phyloP scores from a whole-genome alignment of 2,329 filamentous ascomycete species.

The Apiospora hydei region DNA sequence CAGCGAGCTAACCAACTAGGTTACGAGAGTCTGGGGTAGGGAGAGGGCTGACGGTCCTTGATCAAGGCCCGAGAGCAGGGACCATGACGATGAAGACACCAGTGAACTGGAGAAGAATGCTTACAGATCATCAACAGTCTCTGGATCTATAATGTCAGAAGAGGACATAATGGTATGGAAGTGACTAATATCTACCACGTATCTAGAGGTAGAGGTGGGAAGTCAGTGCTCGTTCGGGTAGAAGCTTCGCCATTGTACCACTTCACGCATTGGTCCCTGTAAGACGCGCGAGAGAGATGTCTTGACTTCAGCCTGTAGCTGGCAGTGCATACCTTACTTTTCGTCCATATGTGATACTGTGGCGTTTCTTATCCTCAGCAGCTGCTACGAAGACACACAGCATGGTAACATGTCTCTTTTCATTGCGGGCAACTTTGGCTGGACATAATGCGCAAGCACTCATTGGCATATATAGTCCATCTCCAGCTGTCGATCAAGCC shows the following conservation, averaged over 20 bases:
- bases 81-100: background rate
- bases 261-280: background rate
- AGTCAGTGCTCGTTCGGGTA: background rate
- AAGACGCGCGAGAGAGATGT: background rate
- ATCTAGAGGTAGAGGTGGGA: background rate
- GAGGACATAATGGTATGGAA: background rate
- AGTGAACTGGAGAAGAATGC: background rate
- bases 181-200: background rate
- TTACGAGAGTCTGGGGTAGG: background rate
- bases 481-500: background rate
- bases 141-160: background rate
- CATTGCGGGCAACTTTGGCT: background rate
- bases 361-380: background rate
- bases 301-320: background rate
- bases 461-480: background rate
- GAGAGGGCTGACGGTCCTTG: slow-evolving; percentile 9
- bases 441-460: too few relatives aligned
- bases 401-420: background rate
- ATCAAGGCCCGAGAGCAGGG: slow-evolving; percentile 16
- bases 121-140: background rate
- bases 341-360: background rate
- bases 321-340: background rate
- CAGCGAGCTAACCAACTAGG: background rate
- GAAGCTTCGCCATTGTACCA: background rate
- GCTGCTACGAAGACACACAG: background rate